Evolutionary conservation across 371 early-diverging fungal genomes (phyloP).

Genomic region (Rhizomucor pusillus): DNA sequence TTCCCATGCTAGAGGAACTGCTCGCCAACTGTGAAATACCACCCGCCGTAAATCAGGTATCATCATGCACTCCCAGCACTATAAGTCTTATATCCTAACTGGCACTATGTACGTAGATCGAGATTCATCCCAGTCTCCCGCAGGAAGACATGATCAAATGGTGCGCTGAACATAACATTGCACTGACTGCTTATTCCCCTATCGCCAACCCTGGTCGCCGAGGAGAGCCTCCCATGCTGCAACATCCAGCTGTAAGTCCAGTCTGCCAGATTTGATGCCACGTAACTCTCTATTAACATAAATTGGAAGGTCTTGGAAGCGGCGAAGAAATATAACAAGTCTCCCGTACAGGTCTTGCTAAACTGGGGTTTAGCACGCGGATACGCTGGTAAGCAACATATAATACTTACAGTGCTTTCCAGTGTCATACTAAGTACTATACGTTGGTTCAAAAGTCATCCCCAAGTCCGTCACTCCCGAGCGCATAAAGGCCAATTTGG

Average conservation of each 20-base stretch:
- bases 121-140: constrained; percentile 56
- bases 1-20: constrained; percentile 68
- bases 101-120: constrained; percentile 47
- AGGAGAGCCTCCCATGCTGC: constrained; percentile 9
- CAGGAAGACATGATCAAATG: constrained; percentile 41
- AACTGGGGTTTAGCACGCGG: constrained; percentile 76
- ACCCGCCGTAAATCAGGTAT: constrained; percentile 80
- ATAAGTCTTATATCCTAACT: too few species aligned
- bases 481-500: constrained; percentile 47
- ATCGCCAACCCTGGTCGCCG: constrained; percentile 29
- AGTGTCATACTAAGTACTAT: not conserved
- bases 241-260: constrained; percentile 22
- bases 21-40: constrained; percentile 63
- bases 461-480: constrained; percentile 55
- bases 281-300: too few species aligned
- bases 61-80: not conserved
- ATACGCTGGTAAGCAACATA: constrained; percentile 27
- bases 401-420: too few species aligned
- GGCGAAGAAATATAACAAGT: constrained; percentile 67
- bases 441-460: constrained; percentile 28
- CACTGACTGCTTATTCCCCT: constrained; percentile 48
- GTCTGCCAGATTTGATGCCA: not conserved
- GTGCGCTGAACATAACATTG: constrained; percentile 36
- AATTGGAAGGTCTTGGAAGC: constrained; percentile 34
- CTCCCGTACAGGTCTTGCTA: constrained; percentile 74